A percentile compares a stretch with the other conserved stretches of the same genome.
phyloP scores from a whole-genome alignment of 2,329 filamentous ascomycete species.

The Allantophomopsis lycopodina region DNA sequence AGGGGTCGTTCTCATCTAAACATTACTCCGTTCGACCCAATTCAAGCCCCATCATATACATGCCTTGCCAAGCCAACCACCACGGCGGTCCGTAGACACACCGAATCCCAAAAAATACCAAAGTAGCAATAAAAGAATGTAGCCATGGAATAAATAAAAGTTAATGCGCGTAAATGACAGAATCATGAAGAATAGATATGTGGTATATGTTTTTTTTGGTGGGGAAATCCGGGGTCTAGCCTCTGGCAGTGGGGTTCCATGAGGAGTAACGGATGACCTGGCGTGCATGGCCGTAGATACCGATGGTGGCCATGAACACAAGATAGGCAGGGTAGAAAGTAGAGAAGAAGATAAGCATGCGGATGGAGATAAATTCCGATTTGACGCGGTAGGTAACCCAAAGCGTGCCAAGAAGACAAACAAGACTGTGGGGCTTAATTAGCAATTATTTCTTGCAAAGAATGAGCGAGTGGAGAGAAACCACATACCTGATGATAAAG shows the following conservation, averaged over 20 bases:
- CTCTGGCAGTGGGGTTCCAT: conserved; percentile 28
- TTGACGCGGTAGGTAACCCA: conserved; percentile 29
- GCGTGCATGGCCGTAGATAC: conserved; percentile 30
- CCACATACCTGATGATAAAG: conserved; percentile 25
- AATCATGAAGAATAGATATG: too few species aligned
- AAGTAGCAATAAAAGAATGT: too few species aligned
- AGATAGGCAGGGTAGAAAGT: conserved; percentile 28
- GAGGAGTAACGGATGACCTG: conserved; percentile 28
- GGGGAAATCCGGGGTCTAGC: conserved; percentile 3
- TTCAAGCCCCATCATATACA: too few species aligned
- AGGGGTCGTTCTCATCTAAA: too few species aligned
- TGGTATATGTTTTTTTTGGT: too few species aligned
- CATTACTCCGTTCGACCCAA: too few species aligned
- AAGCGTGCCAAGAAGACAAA: conserved; percentile 27
- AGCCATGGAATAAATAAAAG: too few species aligned
- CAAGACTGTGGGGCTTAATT: conserved; percentile 14
- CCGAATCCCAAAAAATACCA: too few species aligned
- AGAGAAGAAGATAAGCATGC: conserved; percentile 27
- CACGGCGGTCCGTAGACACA: too few species aligned
- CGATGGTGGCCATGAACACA: conserved; percentile 27
- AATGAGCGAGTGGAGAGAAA: not conserved
- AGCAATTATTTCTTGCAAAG: not conserved
- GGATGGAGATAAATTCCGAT: conserved; percentile 27
- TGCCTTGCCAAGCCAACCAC: too few species aligned
- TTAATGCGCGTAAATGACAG: too few species aligned